phyloP scores from a whole-genome alignment of 2,329 filamentous ascomycete genomes.

The Cyclaneusma minus region DNA sequence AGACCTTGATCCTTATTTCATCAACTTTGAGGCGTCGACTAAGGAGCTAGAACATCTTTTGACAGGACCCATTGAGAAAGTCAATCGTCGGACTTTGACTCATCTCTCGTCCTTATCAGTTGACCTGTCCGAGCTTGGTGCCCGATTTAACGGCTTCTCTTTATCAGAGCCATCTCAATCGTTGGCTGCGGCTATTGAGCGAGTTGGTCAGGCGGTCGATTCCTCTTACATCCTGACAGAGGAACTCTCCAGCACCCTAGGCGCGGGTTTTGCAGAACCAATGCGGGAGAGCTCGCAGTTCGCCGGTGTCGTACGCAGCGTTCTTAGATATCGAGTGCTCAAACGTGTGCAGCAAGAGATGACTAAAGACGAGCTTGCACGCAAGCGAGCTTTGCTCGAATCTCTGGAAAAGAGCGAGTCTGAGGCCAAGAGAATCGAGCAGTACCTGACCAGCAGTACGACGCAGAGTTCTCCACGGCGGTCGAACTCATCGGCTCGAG shows the following conservation, averaged over 20 bases:
- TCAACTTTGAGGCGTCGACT: constrained; percentile 80
- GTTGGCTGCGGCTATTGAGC: constrained; percentile 83
- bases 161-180: constrained; percentile 82
- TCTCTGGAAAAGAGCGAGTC: constrained; percentile 86
- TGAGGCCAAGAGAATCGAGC: constrained; percentile 84
- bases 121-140: constrained; percentile 84
- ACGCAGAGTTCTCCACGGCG: constrained; percentile 45
- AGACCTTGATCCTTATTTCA: constrained; percentile 91
- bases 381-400: constrained; percentile 70
- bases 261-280: constrained; percentile 87
- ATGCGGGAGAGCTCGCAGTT: constrained; percentile 98
- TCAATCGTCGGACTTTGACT: constrained; percentile 76
- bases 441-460: constrained; percentile 68
- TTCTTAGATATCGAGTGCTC: constrained; percentile 76
- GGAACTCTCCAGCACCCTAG: constrained; percentile 75
- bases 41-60: constrained; percentile 81
- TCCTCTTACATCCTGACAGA: constrained; percentile 92
- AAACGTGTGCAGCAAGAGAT: constrained; percentile 97
- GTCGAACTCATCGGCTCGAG: constrained; percentile 42
- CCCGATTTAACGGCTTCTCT: constrained; percentile 93
- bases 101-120: constrained; percentile 73
- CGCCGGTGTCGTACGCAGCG: constrained; percentile 78
- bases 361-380: constrained; percentile 82
- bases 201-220: constrained; percentile 86
- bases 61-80: constrained; percentile 89